Conservation (phyloP, 768 basidiomycete species). For the Leccinellum albellum region DNA sequence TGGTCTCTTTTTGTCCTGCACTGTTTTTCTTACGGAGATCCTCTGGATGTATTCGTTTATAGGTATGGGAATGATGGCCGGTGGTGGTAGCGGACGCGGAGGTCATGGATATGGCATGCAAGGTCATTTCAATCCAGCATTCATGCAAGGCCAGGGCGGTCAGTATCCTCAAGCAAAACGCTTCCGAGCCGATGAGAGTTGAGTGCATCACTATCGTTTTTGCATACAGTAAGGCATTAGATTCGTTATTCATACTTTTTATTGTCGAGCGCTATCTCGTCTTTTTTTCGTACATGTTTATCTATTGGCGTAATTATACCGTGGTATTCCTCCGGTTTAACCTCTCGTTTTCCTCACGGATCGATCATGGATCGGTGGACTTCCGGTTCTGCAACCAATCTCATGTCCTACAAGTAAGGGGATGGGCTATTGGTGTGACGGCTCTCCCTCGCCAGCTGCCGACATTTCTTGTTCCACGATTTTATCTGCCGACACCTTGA, state of each 20-base stretch:
- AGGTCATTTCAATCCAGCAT: slow-evolving; percentile 75
- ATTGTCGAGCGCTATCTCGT: slow-evolving; percentile 7
- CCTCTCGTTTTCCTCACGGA: too few species aligned
- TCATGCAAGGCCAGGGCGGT: slow-evolving; percentile 51
- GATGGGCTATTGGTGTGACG: too few species aligned
- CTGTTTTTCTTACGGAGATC: slow-evolving; percentile 32
- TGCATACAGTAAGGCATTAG: neutral
- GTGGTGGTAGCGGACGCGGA: slow-evolving; percentile 31
- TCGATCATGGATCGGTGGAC: too few species aligned
- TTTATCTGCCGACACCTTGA: slow-evolving; percentile 39
- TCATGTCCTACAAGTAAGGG: too few species aligned
- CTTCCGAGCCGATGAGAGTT: slow-evolving; percentile 49
- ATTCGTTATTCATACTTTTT: neutral
- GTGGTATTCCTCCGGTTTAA: too few species aligned
- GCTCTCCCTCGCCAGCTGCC: slow-evolving; percentile 4
- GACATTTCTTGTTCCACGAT: slow-evolving; percentile 36
- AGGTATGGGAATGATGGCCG: slow-evolving; percentile 54
- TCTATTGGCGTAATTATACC: slow-evolving; percentile 29
- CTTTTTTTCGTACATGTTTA: slow-evolving; percentile 11
- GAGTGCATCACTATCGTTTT: neutral
- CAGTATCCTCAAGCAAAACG: slow-evolving; percentile 48
- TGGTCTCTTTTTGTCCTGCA: slow-evolving; percentile 12
- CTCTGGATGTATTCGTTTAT: slow-evolving; percentile 30
- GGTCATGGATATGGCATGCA: slow-evolving; percentile 48
- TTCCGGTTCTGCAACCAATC: too few species aligned